phyloP scores from a whole-genome alignment of 2,329 filamentous ascomycete genomes.

The Hortaea werneckii region DNA sequence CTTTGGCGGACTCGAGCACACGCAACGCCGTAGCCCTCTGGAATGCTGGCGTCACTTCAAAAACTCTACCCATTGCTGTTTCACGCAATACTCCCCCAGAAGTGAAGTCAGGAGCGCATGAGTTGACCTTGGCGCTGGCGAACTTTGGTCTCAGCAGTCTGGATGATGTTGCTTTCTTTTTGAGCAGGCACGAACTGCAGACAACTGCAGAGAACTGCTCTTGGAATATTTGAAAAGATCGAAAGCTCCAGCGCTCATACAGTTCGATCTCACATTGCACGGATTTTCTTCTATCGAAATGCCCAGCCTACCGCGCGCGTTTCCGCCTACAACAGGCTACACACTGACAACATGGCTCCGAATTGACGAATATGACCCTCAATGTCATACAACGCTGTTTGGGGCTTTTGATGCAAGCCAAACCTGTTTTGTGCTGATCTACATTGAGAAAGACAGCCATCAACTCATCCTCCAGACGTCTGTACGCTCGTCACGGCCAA shows the following conservation, averaged over 20 bases:
- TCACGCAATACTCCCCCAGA: neutral
- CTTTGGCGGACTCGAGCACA: slow-evolving; percentile 2
- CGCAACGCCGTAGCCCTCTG: slow-evolving; percentile 16
- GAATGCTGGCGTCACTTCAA: slow-evolving; percentile 12
- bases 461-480: slow-evolving; percentile 97
- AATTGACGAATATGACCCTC: slow-evolving; percentile 74
- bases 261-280: slow-evolving; percentile 82
- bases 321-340: slow-evolving; percentile 79
- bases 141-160: slow-evolving; percentile 67
- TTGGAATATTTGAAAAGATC: slow-evolving; percentile 65
- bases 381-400: slow-evolving; percentile 87
- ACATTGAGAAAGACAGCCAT: slow-evolving; percentile 83
- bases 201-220: slow-evolving; percentile 55
- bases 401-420: slow-evolving; percentile 87
- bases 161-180: slow-evolving; percentile 73
- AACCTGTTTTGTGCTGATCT: slow-evolving; percentile 86
- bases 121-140: slow-evolving; percentile 48
- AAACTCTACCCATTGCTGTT: slow-evolving; percentile 1
- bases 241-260: slow-evolving; percentile 71
- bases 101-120: slow-evolving; percentile 5
- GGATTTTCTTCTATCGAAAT: slow-evolving; percentile 88
- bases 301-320: slow-evolving; percentile 70
- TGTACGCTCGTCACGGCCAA: slow-evolving; percentile 72
- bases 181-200: slow-evolving; percentile 42
- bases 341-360: slow-evolving; percentile 84